Base-by-base conservation (phyloP, 2,329 filamentous ascomycete genomes). In the Berkeleyomyces rouxiae region DNA sequence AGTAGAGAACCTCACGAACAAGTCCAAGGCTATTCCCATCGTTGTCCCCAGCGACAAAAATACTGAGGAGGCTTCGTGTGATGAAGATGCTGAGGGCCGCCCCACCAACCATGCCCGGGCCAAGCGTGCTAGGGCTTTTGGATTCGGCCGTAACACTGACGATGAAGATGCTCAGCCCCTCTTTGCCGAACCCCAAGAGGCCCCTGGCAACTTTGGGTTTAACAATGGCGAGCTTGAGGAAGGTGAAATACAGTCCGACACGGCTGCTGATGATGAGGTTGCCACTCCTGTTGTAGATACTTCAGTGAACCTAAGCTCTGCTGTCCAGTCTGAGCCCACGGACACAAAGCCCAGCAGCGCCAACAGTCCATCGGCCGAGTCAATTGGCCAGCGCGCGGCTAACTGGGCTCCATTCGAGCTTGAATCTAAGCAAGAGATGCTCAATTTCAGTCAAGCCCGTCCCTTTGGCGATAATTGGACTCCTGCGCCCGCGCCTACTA, bases 21-120 rank as follows among this genome's bases (percentile, higher is more conserved):
- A 83, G 68, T 88, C 85, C 3, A 96, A 93, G 74, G 90, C 90
- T 7, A 81, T 96, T 62, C 87, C 90, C 0, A 95, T 96, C 66
- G 74, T 92, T 7, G 79, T 79, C 6, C 46, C 87, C 88, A 68
- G 74, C 66, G 75, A 77, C 67, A 1, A 70, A 72, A 13, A 70
- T 71, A 0, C 63, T 67, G 2, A 67, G 69, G 66, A 67, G 1
- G 67, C 68, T 40, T 66, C 71, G 7, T 70, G 71, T 37, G 68
- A 66, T n/a, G 63, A 65, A 0, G 65, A 80, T 2, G 78, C 85
- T 65, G 84, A 84, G 13, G 82, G 83, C 36, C 72, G 80, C 23
- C 78, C 77, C 7, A 62, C 63, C n/a, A 82, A 87, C 63, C 81
- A 86, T 64, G 83, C 82, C 31, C 83, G 89, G 47, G 77, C 84